Base-by-base conservation (phyloP, 192 early-diverging fungal species). In the Paraglomus brasilianum region DNA sequence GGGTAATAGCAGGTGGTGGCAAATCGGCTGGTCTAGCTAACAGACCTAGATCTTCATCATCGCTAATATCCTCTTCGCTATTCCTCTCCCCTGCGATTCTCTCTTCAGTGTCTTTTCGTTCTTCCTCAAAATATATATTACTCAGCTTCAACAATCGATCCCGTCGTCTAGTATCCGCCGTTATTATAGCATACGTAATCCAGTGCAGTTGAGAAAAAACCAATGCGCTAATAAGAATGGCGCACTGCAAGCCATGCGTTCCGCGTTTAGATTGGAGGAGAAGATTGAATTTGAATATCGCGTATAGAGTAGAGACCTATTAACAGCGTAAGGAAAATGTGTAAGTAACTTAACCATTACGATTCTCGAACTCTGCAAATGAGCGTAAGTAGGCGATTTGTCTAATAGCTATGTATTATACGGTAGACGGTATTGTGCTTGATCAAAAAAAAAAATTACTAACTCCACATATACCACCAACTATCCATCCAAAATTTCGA, bases 121-220 rank as follows among this genome's bases (percentile, higher is more conserved):
- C 61, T 40, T 63, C 60, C 15, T 63, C 30, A 47, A 63, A 63
- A 19, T 10, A 22, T n/a, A 63, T 63, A 63, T 19, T 63, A 19
- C 19, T 8, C 13, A 24, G 19, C 30, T 0, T 38, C 15, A 63
- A 47, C n/a, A 8, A 22, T 22, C 17, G 17, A 13, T 7, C 41
- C 11, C 3, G 61, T 10, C 8, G 21, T 17, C 41, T 10, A 24
- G 9, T 47, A 47, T 47, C 43, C 10, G 44, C 30, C n/a, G n/a
- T 63, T 19, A 47, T 22, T 47, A 63, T 42, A 39, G 46, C n/a
- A 42, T 19, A 63, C 19, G 43, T 9, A 24, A 63, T 63, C 39
- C 22, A 63, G 30, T 63, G 17, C 21, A 63, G 43, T 40, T 39
- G 17, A 24, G 13, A 63, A 15, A 63, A 47, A 21, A 63, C 4